A percentile compares a stretch with the other conserved stretches of the same genome.
Evolutionary conservation across 768 basidiomycete species (phyloP).

Genomic region (Auricularia sp.): DNA sequence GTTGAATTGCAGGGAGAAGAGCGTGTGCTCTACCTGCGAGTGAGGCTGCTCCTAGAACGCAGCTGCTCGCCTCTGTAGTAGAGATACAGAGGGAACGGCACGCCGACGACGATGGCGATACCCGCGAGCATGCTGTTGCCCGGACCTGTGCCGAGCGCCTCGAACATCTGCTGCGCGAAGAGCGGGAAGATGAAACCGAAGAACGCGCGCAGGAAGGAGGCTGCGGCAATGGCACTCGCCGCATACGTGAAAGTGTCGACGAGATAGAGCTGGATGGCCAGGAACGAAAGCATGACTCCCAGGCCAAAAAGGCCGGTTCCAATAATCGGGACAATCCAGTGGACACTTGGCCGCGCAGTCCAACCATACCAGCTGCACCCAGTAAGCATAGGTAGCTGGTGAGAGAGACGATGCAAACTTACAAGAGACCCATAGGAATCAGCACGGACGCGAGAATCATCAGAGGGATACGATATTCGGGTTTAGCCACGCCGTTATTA

Average conservation of each 20-base stretch:
- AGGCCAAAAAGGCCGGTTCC: constrained; percentile 8
- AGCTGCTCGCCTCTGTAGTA: constrained; percentile 10
- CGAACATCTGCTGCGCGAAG: constrained; percentile 14
- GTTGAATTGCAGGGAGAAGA: too few relatives aligned
- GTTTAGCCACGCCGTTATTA: constrained; percentile 53
- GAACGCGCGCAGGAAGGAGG: constrained; percentile 11
- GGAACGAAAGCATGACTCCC: neutral
- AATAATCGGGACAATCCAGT: constrained; percentile 13
- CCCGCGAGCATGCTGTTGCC: constrained; percentile 13
- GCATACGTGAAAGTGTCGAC: constrained; percentile 13
- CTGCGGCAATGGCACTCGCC: constrained; percentile 10
- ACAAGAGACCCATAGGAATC: constrained; percentile 45
- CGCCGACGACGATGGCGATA: constrained; percentile 11
- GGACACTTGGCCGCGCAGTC: constrained; percentile 8
- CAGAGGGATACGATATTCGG: constrained; percentile 67
- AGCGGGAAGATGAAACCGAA: constrained; percentile 14
- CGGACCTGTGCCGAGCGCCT: constrained; percentile 7
- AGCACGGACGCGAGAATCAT: constrained; percentile 61
- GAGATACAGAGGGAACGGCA: constrained; percentile 13
- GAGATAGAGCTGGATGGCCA: neutral
- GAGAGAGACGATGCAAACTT: neutral
- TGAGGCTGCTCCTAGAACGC: neutral
- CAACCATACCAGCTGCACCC: constrained; percentile 11
- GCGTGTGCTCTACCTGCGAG: neutral
- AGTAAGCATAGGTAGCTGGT: neutral